Evolutionary conservation across 176 grass and related monocot species (phyloP).

Genomic region (Dactylis glomerata): DNA sequence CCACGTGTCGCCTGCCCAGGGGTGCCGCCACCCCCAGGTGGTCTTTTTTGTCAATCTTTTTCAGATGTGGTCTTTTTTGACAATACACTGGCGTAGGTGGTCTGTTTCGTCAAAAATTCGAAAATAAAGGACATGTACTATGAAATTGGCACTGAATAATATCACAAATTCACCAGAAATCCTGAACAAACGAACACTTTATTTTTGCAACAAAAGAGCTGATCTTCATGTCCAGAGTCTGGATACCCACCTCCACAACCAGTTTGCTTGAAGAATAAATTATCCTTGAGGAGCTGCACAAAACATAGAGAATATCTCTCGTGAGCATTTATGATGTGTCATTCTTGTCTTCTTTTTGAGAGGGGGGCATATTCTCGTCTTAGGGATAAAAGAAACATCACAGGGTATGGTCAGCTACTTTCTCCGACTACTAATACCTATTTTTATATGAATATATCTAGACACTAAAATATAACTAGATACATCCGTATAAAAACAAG

Average conservation of each 20-base stretch:
- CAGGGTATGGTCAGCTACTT: not conserved
- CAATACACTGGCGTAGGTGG: no score
- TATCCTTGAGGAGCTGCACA: slow-evolving; percentile 30
- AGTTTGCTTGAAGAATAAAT: not conserved
- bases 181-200: not conserved
- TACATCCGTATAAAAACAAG: no score
- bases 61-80: no score
- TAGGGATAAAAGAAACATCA: not conserved
- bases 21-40: no score
- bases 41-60: no score
- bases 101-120: no score
- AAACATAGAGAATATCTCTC: slow-evolving; percentile 1
- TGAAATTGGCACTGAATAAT: not conserved
- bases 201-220: not conserved
- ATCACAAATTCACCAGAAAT: not conserved
- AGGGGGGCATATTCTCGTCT: not conserved
- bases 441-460: no score
- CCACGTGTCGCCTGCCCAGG: no score
- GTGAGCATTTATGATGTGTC: not conserved
- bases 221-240: not conserved
- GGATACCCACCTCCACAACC: not conserved
- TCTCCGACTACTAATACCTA: no score
- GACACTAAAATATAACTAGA: no score
- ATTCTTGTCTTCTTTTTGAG: no score
- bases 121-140: not conserved